Conservation (phyloP, 2,329 filamentous ascomycete genomes). For the Ophiobolus disseminans region DNA sequence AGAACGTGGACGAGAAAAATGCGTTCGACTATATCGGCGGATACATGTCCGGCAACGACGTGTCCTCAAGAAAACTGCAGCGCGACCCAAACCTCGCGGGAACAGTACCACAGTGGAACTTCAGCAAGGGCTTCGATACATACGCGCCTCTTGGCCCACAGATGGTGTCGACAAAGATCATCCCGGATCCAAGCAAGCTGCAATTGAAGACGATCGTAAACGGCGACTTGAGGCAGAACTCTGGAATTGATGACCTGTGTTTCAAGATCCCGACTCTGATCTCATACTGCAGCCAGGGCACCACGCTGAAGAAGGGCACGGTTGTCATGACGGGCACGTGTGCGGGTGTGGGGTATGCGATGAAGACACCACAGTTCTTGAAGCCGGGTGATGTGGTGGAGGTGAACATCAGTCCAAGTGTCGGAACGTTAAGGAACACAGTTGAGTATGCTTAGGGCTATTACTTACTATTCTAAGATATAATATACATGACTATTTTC, state of each 20-base stretch:
- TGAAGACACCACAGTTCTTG: constrained; percentile 49
- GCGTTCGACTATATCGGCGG: constrained; percentile 61
- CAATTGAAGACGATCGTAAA: constrained; percentile 57
- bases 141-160: constrained; percentile 62
- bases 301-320: constrained; percentile 56
- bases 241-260: constrained; percentile 56
- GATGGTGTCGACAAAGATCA: constrained; percentile 53
- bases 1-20: constrained; percentile 55
- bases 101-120: constrained; percentile 63
- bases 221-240: constrained; percentile 57
- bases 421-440: constrained; percentile 44
- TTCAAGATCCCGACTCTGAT: constrained; percentile 57
- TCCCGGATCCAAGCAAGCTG: constrained; percentile 55
- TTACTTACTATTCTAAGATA: too few relatives aligned
- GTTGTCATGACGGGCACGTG: constrained; percentile 60
- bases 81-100: constrained; percentile 58
- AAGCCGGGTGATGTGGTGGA: constrained; percentile 45
- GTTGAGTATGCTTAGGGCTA: constrained; percentile 46
- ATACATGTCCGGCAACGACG: constrained; percentile 64
- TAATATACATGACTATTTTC: too few relatives aligned
- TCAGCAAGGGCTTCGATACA: constrained; percentile 65
- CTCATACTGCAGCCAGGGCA: constrained; percentile 55
- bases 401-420: constrained; percentile 35
- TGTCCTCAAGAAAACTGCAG: constrained; percentile 62
- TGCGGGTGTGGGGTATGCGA: constrained; percentile 50